Evolutionary conservation across 345 rosid genomes (phyloP).

Genomic region (Anacardium occidentale): DNA sequence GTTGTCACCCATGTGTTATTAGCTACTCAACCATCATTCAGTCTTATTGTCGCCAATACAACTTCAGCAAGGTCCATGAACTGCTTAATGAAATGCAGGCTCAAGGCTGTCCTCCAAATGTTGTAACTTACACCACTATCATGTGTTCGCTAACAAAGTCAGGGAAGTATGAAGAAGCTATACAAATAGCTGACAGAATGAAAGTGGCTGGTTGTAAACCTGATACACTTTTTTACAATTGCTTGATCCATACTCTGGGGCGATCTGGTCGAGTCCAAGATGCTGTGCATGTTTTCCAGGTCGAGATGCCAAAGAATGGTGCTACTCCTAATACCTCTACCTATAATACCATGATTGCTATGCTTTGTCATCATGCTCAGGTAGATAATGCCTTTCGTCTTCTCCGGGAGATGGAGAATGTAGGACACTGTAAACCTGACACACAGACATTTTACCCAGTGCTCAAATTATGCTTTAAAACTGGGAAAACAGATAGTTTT

Average conservation of each 20-base stretch:
- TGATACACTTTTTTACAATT: slow-evolving; percentile 62
- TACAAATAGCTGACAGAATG: slow-evolving; percentile 50
- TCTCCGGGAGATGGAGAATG: slow-evolving; percentile 54
- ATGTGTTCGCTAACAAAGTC: slow-evolving; percentile 58
- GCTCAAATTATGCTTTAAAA: slow-evolving; percentile 65
- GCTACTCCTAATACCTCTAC: slow-evolving; percentile 55
- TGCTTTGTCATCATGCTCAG: slow-evolving; percentile 57
- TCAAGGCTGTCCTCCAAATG: slow-evolving; percentile 61
- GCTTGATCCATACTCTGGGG: slow-evolving; percentile 67
- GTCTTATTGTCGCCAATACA: slow-evolving; percentile 47
- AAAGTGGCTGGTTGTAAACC: slow-evolving; percentile 48
- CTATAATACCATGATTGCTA: slow-evolving; percentile 74
- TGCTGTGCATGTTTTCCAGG: slow-evolving; percentile 51
- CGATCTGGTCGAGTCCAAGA: slow-evolving; percentile 55
- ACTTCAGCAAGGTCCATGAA: slow-evolving; percentile 53
- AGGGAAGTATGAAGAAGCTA: slow-evolving; percentile 53
- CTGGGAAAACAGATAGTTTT: slow-evolving; percentile 48
- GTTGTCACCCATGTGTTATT: slow-evolving; percentile 58
- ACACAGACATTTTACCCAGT: slow-evolving; percentile 66
- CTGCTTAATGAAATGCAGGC: slow-evolving; percentile 67
- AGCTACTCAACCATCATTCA: slow-evolving; percentile 71
- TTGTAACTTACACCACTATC: slow-evolving; percentile 65
- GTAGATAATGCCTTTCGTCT: slow-evolving; percentile 47
- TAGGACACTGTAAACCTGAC: slow-evolving; percentile 55
- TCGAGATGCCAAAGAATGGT: slow-evolving; percentile 52